Evolutionary conservation across 2,329 filamentous ascomycete genomes (phyloP).

Genomic region (Colletotrichum liriopes): DNA sequence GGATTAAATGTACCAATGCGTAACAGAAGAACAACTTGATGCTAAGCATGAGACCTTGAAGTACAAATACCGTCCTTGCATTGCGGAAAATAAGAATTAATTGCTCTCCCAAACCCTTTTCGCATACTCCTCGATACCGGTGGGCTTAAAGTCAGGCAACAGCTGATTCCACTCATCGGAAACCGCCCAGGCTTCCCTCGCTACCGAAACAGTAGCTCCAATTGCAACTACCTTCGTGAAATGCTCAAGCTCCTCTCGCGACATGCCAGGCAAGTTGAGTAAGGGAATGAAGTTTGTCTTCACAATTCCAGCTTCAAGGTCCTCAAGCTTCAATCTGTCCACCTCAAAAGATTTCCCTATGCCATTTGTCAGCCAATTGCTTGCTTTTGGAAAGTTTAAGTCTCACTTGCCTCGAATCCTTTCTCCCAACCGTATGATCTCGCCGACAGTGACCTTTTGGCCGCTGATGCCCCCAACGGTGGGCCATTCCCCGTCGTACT

Average conservation of each 20-base stretch:
- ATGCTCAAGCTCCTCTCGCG: slow-evolving; percentile 47
- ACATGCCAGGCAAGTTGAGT: slow-evolving; percentile 49
- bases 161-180: slow-evolving; percentile 55
- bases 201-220: slow-evolving; percentile 47
- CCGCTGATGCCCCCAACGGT: slow-evolving; percentile 56
- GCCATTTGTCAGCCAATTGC: background rate
- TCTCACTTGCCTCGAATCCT: slow-evolving; percentile 51
- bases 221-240: slow-evolving; percentile 45
- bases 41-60: background rate
- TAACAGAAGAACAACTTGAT: background rate
- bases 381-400: too few relatives aligned
- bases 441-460: slow-evolving; percentile 47
- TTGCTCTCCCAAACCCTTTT: slow-evolving; percentile 45
- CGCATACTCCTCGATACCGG: slow-evolving; percentile 50
- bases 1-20: too few relatives aligned
- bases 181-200: slow-evolving; percentile 46
- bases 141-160: slow-evolving; percentile 54
- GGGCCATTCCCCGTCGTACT: slow-evolving; percentile 59
- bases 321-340: slow-evolving; percentile 50
- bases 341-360: slow-evolving; percentile 49
- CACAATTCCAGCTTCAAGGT: slow-evolving; percentile 49
- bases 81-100: background rate
- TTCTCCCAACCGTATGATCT: slow-evolving; percentile 54
- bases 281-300: slow-evolving; percentile 47
- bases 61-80: too few relatives aligned